phyloP scores from a whole-genome alignment of 495 filamentous ascomycete species.

The Hyaloscypha bicolor region DNA sequence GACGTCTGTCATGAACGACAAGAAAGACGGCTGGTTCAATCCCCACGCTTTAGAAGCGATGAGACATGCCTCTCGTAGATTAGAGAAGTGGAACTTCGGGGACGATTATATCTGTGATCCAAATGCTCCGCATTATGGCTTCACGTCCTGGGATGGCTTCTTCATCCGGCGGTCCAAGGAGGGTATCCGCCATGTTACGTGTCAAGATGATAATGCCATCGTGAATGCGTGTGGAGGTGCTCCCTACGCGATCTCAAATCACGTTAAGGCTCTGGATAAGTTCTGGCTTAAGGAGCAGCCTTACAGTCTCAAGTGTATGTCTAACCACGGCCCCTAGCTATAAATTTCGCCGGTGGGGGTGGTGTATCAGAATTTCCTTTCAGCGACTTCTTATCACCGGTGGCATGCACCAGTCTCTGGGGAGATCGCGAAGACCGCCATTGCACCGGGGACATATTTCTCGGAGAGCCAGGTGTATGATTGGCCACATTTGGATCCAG shows the following conservation, averaged over 20 bases:
- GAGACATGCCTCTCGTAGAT: background rate
- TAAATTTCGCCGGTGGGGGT: constrained; percentile 61
- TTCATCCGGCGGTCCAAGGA: constrained; percentile 65
- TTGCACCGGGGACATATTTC: constrained; percentile 69
- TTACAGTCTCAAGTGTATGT: constrained; percentile 66
- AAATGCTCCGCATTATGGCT: constrained; percentile 55
- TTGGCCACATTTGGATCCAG: constrained; percentile 35
- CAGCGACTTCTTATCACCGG: constrained; percentile 66
- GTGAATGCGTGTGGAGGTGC: constrained; percentile 68
- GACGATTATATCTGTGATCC: constrained; percentile 26
- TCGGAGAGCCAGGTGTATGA: constrained; percentile 61
- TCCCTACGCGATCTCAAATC: constrained; percentile 46
- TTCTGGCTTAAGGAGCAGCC: constrained; percentile 76
- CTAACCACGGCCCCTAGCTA: constrained; percentile 54
- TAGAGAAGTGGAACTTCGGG: background rate
- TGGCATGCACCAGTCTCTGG: constrained; percentile 70
- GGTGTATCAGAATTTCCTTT: constrained; percentile 69
- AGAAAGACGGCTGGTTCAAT: constrained; percentile 64
- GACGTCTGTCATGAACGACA: constrained; percentile 54
- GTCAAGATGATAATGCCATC: constrained; percentile 56
- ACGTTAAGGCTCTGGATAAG: constrained; percentile 48
- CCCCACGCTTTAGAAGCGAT: constrained; percentile 47
- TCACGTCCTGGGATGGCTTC: constrained; percentile 75
- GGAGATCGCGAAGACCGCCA: constrained; percentile 54
- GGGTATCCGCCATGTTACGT: constrained; percentile 58